Evolutionary conservation across 2,329 filamentous ascomycete genomes (phyloP), one percentile per base, ranked within the genome.

Genomic region (Coniosporium tulheliwenetii): DNA sequence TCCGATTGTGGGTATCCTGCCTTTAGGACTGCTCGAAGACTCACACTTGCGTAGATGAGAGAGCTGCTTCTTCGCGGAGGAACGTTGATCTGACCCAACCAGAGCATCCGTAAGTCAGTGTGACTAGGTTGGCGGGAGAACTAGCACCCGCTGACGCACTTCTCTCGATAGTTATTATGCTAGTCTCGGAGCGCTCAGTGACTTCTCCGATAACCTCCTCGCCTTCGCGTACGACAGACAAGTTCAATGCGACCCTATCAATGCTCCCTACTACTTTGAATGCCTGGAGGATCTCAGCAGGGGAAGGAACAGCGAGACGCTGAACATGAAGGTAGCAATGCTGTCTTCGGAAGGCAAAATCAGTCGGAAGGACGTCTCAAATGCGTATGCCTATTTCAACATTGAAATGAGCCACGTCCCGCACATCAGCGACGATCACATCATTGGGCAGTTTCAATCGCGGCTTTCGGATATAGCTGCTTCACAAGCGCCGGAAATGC

Each of bases 161-260:
- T 48, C 40, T 54, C 16, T 36, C 40, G n/a, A 29, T 50, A 67
- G 66, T 35, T 64, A 69, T 47, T 81, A 79, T 52, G 72, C 75
- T 39, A 72, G 75, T 46, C 61, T 85, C 15, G 80, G 80, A 15
- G 68, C 69, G 10, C 55, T 76, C 8, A 67, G 70, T 33, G 71
- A 80, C 50, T 81, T 82, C 55, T 67, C 72, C 5, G 75, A 81
- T 50, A 51, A 61, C 1, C 58, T 78, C n/a, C 59, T 85, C 13
- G 59, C 67, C 26, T 80, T 76, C 54, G 73, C 76, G 3, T 83
- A 75, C 51, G 64, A 73, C 16, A 65, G 71, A 30, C 79, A 84
- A 57, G 60, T 67, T 16, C 53, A 60, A 8, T 69, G 66, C 39
- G 75, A 83, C 52, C 65, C 68, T 14, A 46, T 50, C 14, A 71